A percentile compares a stretch with the other conserved stretches of the same genome.
These are phyloP conservation scores for Heterobasidion irregulare DNA, from an alignment of 1,284 basidiomycete species.

Conservation along the genomic window DNA sequence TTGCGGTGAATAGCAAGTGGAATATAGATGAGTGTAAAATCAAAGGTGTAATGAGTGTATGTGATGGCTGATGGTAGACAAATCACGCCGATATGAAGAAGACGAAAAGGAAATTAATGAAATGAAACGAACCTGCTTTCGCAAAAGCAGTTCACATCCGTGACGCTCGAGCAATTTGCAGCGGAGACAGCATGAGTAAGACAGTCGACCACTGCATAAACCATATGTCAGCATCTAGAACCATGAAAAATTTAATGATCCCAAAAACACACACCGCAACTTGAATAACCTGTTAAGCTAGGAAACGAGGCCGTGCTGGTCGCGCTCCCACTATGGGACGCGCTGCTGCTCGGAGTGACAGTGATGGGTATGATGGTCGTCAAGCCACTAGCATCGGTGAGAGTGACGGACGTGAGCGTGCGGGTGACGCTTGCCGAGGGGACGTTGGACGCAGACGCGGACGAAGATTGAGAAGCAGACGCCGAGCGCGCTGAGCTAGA, in stretches of 20 bases:
- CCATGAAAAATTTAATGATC: no score
- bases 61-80: background rate
- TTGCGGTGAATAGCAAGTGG: no score
- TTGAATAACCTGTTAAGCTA: constrained; percentile 4
- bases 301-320: constrained; percentile 8
- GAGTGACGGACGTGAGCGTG: constrained; percentile 6
- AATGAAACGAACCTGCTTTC: constrained; percentile 3
- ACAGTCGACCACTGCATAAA: constrained; percentile 8
- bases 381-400: constrained; percentile 10
- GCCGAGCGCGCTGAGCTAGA: background rate
- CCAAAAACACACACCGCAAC: constrained; percentile 9
- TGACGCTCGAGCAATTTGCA: constrained; percentile 10
- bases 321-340: background rate
- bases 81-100: background rate
- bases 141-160: constrained; percentile 11
- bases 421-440: background rate
- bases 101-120: background rate
- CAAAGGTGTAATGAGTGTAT: no score
- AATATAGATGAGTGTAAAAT: no score
- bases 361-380: constrained; percentile 13
- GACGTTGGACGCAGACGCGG: background rate
- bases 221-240: background rate
- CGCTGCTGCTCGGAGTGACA: constrained; percentile 2
- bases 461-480: background rate
- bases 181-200: constrained; percentile 6